Conservation (phyloP, 768 basidiomycete species). For the Kwoniella sp. region DNA sequence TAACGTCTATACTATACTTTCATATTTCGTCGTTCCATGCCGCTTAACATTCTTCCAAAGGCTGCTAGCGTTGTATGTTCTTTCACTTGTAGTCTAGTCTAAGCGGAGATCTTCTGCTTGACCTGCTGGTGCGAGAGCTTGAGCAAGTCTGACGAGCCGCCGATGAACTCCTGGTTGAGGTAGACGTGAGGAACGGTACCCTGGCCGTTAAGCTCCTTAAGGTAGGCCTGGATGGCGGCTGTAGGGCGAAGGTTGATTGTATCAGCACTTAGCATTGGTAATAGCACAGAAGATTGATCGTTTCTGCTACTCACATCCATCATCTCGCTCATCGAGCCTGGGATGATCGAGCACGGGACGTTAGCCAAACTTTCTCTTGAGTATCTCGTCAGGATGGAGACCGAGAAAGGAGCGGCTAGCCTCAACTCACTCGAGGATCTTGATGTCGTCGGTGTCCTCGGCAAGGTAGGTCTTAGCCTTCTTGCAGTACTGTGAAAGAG, state of each 20-base stretch:
- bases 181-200: conserved; percentile 55
- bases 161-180: conserved; percentile 55
- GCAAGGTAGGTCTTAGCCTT: conserved; percentile 41
- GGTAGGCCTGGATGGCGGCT: conserved; percentile 54
- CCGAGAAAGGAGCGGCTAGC: no score
- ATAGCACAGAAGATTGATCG: neutral
- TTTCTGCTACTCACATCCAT: conserved; percentile 46
- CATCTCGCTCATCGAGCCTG: conserved; percentile 51
- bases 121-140: conserved; percentile 39
- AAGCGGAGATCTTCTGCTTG: conserved; percentile 37
- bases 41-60: neutral
- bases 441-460: conserved; percentile 39
- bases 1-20: no score
- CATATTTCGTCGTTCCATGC: neutral
- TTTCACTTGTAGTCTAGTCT: conserved; percentile 4
- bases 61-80: no score
- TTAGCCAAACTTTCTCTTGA: conserved; percentile 1
- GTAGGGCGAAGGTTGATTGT: neutral
- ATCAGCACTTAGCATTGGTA: no score
- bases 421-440: conserved; percentile 37
- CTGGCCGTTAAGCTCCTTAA: conserved; percentile 50
- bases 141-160: conserved; percentile 53
- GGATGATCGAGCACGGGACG: neutral
- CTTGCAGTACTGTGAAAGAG: conserved; percentile 39
- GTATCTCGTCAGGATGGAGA: no score